Conservation (phyloP, 2,329 filamentous ascomycete species). For the Colletotrichum cordylinicola region DNA sequence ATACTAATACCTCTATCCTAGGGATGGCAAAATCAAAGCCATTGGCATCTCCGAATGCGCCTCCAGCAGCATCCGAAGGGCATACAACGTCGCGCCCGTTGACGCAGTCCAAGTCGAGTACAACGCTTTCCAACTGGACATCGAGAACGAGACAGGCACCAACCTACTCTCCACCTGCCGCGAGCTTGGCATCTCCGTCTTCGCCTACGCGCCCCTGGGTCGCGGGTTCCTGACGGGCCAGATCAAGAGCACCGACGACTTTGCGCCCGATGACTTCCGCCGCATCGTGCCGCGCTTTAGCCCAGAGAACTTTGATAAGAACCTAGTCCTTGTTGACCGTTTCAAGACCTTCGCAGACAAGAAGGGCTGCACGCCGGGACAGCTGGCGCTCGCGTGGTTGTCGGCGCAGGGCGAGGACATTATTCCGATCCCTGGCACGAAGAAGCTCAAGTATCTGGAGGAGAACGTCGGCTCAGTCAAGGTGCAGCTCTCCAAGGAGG, state of each 20-base stretch:
- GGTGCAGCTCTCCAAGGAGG: background rate
- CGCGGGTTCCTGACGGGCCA: background rate
- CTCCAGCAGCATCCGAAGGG: background rate
- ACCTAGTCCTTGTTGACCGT: background rate
- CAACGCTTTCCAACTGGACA: background rate
- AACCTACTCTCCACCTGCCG: background rate
- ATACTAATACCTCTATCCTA: background rate
- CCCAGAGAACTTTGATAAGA: background rate
- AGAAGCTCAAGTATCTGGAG: background rate
- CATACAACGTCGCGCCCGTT: background rate
- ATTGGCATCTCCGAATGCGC: background rate
- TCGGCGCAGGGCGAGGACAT: background rate
- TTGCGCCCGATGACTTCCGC: background rate
- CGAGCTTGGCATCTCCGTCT: background rate
- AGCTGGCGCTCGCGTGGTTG: background rate
- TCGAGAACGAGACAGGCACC: background rate
- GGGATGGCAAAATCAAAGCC: background rate
- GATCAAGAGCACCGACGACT: background rate
- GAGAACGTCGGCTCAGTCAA: background rate
- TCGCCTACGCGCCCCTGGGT: accelerated
- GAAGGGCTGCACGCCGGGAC: background rate
- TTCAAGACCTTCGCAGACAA: background rate
- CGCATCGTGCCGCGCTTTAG: background rate
- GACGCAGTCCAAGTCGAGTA: background rate
- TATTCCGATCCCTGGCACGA: background rate